phyloP scores from a whole-genome alignment of 2,329 filamentous ascomycete genomes.

The Cladosporium sp. region DNA sequence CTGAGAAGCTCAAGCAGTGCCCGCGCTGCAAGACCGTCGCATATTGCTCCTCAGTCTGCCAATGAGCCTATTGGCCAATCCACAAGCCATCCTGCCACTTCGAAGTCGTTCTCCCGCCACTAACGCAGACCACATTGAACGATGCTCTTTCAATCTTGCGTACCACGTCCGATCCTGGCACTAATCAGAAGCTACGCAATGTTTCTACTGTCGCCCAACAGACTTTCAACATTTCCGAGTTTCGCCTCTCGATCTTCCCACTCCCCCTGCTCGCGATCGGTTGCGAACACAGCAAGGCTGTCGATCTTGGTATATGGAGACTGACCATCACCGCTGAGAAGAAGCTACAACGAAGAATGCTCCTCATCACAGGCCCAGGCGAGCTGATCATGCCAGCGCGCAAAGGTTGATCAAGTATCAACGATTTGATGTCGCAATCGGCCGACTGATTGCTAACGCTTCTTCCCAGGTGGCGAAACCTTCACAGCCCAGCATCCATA shows the following conservation, averaged over 20 bases:
- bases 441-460: neutral
- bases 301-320: constrained; percentile 18
- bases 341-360: constrained; percentile 17
- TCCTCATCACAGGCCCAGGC: constrained; percentile 15
- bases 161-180: constrained; percentile 1
- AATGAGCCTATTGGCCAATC: constrained; percentile 56
- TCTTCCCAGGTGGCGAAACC: neutral
- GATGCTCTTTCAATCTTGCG: neutral
- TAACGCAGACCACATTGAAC: neutral
- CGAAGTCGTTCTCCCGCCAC: too few species aligned
- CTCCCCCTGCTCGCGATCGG: constrained; percentile 1
- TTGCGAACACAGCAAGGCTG: constrained; percentile 5
- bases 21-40: constrained; percentile 24
- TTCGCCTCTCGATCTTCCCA: constrained; percentile 14
- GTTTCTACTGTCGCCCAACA: neutral
- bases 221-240: constrained; percentile 15
- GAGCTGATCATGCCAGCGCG: constrained; percentile 8
- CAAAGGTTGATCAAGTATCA: neutral
- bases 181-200: neutral
- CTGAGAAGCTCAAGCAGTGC: constrained; percentile 13
- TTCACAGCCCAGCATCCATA: constrained; percentile 8
- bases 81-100: constrained; percentile 41
- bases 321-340: constrained; percentile 8
- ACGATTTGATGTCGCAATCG: neutral
- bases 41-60: constrained; percentile 57